Conservation (phyloP, 2,329 filamentous ascomycete genomes). For the Penicillium crustosum region DNA sequence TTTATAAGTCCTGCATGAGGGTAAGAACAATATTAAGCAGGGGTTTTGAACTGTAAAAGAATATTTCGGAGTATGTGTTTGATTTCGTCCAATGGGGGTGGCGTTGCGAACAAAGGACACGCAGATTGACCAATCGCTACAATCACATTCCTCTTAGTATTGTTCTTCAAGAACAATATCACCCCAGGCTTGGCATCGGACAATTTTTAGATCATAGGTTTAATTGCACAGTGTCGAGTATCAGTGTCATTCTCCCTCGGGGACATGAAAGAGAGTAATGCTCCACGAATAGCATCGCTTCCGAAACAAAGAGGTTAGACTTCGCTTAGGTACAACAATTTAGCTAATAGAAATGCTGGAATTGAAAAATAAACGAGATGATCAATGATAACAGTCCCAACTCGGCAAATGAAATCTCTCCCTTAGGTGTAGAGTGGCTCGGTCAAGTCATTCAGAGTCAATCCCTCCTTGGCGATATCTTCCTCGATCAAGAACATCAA, state of each 20-base stretch:
- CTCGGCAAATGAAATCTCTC: neutral
- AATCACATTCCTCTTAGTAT: neutral
- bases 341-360: neutral
- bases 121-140: neutral
- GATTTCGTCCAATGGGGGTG: neutral
- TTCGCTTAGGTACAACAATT: neutral
- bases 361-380: constrained; percentile 2
- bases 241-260: neutral
- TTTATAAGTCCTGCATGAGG: neutral
- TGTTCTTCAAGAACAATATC: constrained; percentile 10
- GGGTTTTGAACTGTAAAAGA: neutral
- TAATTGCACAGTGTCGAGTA: neutral
- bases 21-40: constrained; percentile 9
- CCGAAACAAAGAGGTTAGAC: neutral
- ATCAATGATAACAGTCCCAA: neutral
- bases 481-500: constrained; percentile 80
- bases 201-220: neutral
- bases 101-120: neutral
- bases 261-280: neutral
- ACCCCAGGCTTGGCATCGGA: neutral
- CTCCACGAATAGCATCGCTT: neutral
- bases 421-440: constrained; percentile 68
- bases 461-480: constrained; percentile 80
- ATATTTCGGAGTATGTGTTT: neutral
- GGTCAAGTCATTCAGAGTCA: constrained; percentile 70